phyloP scores from a whole-genome alignment of 2,329 filamentous ascomycete species.

The Penicillium thymicola region DNA sequence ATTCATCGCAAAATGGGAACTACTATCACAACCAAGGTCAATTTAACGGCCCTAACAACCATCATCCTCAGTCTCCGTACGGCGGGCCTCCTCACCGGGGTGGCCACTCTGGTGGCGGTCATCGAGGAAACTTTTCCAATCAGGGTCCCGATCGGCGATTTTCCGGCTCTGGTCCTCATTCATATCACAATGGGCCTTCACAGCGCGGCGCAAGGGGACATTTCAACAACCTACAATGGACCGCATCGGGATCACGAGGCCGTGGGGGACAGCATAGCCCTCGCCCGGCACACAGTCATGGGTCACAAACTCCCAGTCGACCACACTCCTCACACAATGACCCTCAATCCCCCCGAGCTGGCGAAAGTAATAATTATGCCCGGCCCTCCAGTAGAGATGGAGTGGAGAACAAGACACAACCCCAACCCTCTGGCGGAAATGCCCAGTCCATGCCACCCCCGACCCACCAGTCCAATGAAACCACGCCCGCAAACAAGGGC shows the following conservation, averaged over 20 bases:
- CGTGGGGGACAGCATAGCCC: constrained; percentile 46
- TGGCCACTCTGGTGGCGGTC: constrained; percentile 46
- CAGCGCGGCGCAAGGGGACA: constrained; percentile 55
- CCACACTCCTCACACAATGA: constrained; percentile 34
- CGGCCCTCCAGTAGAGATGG: constrained; percentile 60
- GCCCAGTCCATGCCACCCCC: constrained; percentile 50
- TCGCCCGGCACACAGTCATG: constrained; percentile 38
- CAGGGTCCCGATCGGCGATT: constrained; percentile 45
- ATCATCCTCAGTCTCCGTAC: constrained; percentile 44
- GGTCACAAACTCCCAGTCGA: constrained; percentile 31
- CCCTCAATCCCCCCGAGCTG: constrained; percentile 36
- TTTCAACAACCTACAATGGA: constrained; percentile 71
- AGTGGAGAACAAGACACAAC: constrained; percentile 59
- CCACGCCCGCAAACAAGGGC: constrained; percentile 51
- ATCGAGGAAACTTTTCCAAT: constrained; percentile 59
- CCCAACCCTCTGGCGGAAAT: constrained; percentile 36
- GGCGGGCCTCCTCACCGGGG: constrained; percentile 51
- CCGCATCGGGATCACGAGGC: constrained; percentile 53
- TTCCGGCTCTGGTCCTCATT: constrained; percentile 47
- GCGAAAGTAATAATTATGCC: constrained; percentile 60
- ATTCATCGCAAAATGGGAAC: constrained; percentile 50
- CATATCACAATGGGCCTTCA: constrained; percentile 39
- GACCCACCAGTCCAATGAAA: constrained; percentile 52
- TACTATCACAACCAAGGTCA: constrained; percentile 51
- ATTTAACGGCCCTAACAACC: constrained; percentile 56